These are phyloP conservation scores for Ambrosiella beaveri DNA, from an alignment of 2,329 filamentous ascomycete species.

Conservation along the genomic window DNA sequence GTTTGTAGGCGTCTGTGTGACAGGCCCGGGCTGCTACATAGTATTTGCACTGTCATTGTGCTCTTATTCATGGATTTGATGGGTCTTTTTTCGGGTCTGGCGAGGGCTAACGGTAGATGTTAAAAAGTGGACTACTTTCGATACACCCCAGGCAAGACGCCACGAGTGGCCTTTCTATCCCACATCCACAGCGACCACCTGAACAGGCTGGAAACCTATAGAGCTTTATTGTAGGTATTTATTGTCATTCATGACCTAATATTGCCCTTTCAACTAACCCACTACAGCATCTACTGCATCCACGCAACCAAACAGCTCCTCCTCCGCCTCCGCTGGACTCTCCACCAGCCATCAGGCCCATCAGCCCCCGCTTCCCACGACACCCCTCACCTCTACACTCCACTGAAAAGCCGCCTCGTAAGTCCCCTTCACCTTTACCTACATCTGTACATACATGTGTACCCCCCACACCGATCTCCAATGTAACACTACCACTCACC, in stretches of 20 bases:
- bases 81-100: too few relatives aligned
- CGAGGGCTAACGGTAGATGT: background rate
- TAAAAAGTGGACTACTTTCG: background rate
- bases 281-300: conserved; percentile 62
- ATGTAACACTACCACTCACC: too few relatives aligned
- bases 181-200: conserved; percentile 90
- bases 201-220: conserved; percentile 56
- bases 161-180: conserved; percentile 73
- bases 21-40: too few relatives aligned
- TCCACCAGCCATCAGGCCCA: conserved; percentile 68
- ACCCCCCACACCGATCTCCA: too few relatives aligned
- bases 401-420: conserved; percentile 46
- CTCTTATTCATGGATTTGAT: too few relatives aligned
- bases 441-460: too few relatives aligned
- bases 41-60: too few relatives aligned
- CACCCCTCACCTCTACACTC: conserved; percentile 56
- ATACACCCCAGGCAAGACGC: conserved; percentile 31
- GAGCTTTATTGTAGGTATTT: conserved; percentile 48
- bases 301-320: conserved; percentile 66
- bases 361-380: conserved; percentile 56
- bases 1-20: too few relatives aligned
- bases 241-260: background rate
- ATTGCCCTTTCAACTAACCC: background rate
- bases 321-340: conserved; percentile 57
- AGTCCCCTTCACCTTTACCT: background rate